Percentiles rank a stretch among this genome's conserved stretches.
Evolutionary conservation across 768 basidiomycete species (phyloP).

Genomic region (Lactarius trivialis): DNA sequence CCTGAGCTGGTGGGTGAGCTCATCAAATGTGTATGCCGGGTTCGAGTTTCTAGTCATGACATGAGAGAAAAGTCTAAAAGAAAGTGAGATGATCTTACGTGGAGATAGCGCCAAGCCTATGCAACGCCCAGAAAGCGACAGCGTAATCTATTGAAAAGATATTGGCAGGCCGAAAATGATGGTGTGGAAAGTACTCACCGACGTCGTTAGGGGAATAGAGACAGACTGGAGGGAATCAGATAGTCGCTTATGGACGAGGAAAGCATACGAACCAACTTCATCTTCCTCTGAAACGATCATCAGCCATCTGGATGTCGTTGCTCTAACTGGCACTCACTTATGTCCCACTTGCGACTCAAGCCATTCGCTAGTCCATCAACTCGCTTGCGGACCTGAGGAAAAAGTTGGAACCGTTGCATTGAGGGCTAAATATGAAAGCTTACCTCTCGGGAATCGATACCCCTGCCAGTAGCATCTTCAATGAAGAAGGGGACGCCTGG

Average conservation of each 20-base stretch:
- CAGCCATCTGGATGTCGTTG: conserved; percentile 1
- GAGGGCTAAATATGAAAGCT: background rate
- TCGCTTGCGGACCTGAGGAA: conserved; percentile 5
- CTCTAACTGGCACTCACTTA: conserved; percentile 8
- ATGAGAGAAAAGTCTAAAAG: background rate
- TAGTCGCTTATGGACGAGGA: background rate
- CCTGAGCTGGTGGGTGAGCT: conserved; percentile 32
- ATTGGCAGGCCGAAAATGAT: background rate
- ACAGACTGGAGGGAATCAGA: conserved; percentile 38
- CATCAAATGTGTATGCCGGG: conserved; percentile 31
- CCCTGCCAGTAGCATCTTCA: conserved; percentile 46
- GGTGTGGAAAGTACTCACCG: conserved; percentile 33
- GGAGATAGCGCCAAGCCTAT: conserved; percentile 50
- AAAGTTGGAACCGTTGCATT: background rate
- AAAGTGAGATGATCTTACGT: conserved; percentile 37
- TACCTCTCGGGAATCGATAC: conserved; percentile 44
- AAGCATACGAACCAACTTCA: conserved; percentile 43
- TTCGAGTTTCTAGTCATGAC: conserved; percentile 25
- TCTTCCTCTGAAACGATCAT: conserved; percentile 35
- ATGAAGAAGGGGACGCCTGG: conserved; percentile 49
- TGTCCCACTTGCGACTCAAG: conserved; percentile 16
- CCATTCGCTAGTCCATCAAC: conserved; percentile 14
- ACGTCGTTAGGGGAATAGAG: conserved; percentile 59
- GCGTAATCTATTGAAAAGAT: conserved; percentile 41
- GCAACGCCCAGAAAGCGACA: conserved; percentile 51